Conservation (phyloP, 2,329 filamentous ascomycete genomes). For the Tolypocladium pustulatum region DNA sequence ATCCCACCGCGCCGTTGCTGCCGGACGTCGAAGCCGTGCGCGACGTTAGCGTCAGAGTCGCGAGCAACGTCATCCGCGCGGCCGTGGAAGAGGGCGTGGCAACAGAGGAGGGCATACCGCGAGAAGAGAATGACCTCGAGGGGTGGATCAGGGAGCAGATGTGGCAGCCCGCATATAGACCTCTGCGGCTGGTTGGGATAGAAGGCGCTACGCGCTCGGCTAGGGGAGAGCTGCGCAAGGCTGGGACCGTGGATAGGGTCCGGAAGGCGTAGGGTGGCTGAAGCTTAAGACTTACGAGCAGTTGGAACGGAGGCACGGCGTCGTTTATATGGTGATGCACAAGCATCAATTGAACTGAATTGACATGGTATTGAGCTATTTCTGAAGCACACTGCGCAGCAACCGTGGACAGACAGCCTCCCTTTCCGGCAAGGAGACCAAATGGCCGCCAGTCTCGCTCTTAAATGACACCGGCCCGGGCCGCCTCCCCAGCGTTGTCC, state of each 20-base stretch:
- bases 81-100: conserved; percentile 61
- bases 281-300: no score
- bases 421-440: neutral
- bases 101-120: conserved; percentile 54
- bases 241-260: conserved; percentile 16
- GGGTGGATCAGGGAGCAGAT: conserved; percentile 70
- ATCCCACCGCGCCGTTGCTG: conserved; percentile 55
- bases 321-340: neutral
- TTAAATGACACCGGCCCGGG: conserved; percentile 45
- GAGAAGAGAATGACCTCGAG: conserved; percentile 42
- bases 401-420: neutral
- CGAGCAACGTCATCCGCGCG: conserved; percentile 60
- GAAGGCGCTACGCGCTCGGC: conserved; percentile 45
- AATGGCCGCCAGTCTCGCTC: neutral
- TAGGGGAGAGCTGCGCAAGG: conserved; percentile 24
- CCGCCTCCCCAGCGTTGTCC: conserved; percentile 48
- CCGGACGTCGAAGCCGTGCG: conserved; percentile 68
- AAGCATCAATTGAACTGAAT: neutral
- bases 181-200: conserved; percentile 45
- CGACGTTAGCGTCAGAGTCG: conserved; percentile 68
- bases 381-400: neutral
- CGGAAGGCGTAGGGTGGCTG: neutral
- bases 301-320: neutral
- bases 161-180: conserved; percentile 64
- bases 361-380: neutral